Percentiles rank a stretch among this genome's conserved stretches.
Evolutionary conservation across 495 filamentous ascomycete genomes (phyloP).

Genomic region (Aspergillus nidulans): DNA sequence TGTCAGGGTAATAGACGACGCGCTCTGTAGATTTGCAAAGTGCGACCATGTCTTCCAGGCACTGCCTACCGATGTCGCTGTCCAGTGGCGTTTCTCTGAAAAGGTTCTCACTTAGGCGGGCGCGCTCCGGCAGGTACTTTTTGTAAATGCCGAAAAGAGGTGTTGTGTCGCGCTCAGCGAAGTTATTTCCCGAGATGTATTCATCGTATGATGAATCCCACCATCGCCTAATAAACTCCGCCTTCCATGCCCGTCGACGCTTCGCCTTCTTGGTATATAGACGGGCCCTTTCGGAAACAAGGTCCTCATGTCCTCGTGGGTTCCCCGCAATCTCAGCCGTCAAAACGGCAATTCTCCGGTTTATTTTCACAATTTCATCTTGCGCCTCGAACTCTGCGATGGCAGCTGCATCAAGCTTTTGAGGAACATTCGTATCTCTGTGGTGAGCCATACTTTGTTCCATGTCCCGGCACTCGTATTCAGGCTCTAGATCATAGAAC

Average conservation of each 20-base stretch:
- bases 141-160: constrained; percentile 4
- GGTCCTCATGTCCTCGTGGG: too few relatives aligned
- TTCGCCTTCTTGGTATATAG: too few relatives aligned
- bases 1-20: too few relatives aligned
- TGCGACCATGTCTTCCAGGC: constrained; percentile 3
- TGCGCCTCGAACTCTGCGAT: constrained; percentile 1
- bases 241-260: background rate
- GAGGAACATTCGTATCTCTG: constrained; percentile 5
- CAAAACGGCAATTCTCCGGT: background rate
- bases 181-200: constrained; percentile 8
- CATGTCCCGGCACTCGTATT: constrained; percentile 7
- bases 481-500: constrained; percentile 4
- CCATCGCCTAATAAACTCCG: constrained; percentile 3
- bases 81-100: constrained; percentile 1
- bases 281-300: too few relatives aligned
- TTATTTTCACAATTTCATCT: background rate
- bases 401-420: constrained; percentile 8
- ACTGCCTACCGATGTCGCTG: constrained; percentile 7
- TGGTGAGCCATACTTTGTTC: constrained; percentile 9
- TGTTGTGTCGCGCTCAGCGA: constrained; percentile 3
- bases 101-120: background rate
- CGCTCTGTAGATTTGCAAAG: background rate
- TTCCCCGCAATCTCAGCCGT: too few relatives aligned
- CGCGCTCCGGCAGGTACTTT: constrained; percentile 10
- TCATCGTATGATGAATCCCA: constrained; percentile 9